phyloP scores from a whole-genome alignment of 2,329 filamentous ascomycete species.

The Aureobasidium sp. region DNA sequence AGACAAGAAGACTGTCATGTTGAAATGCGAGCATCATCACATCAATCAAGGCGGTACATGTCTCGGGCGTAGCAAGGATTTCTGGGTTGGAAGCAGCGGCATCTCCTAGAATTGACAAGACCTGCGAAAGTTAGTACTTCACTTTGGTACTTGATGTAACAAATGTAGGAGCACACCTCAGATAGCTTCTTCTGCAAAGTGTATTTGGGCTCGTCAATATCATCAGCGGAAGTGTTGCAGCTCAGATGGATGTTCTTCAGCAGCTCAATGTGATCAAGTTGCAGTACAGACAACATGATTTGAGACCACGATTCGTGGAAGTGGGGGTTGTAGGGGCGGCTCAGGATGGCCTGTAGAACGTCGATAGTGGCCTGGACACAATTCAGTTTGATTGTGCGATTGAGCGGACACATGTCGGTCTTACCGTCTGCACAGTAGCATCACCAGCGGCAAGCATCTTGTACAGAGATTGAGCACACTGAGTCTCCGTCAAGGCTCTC shows the following conservation, averaged over 20 bases:
- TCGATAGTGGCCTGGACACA: slow-evolving; percentile 48
- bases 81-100: slow-evolving; percentile 74
- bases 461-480: slow-evolving; percentile 64
- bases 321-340: slow-evolving; percentile 53
- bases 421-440: slow-evolving; percentile 67
- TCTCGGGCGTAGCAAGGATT: slow-evolving; percentile 53
- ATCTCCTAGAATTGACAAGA: slow-evolving; percentile 77
- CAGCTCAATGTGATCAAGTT: slow-evolving; percentile 25
- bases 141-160: not conserved
- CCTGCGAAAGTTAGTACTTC: slow-evolving; percentile 40
- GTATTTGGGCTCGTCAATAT: slow-evolving; percentile 88
- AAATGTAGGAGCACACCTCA: slow-evolving; percentile 54
- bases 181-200: slow-evolving; percentile 88
- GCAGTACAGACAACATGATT: slow-evolving; percentile 25
- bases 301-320: slow-evolving; percentile 48
- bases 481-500: slow-evolving; percentile 66
- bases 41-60: slow-evolving; percentile 69
- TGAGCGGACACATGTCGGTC: slow-evolving; percentile 20
- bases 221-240: slow-evolving; percentile 44
- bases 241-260: slow-evolving; percentile 27
- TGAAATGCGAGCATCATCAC: slow-evolving; percentile 74
- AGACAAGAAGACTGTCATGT: slow-evolving; percentile 82
- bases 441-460: slow-evolving; percentile 63
- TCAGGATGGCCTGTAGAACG: slow-evolving; percentile 32
- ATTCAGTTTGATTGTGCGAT: slow-evolving; percentile 20